These are phyloP conservation scores for Chenopodium quinoa DNA, from an alignment of 148 eudicot species.

Conservation along the genomic window DNA sequence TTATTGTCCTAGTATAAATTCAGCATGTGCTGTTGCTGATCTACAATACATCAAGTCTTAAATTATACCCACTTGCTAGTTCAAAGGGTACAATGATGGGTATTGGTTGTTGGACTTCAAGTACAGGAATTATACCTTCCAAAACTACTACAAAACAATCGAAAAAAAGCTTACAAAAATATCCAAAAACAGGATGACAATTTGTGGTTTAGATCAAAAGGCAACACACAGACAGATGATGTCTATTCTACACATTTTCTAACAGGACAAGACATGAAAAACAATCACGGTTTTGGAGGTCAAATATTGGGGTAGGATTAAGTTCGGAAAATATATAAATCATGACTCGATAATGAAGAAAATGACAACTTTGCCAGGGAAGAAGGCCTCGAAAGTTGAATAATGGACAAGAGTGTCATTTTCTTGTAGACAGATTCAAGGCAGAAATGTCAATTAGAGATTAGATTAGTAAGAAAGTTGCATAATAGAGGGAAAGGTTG, in stretches of 20 bases:
- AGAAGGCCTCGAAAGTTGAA: background rate
- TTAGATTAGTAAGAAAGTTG: background rate
- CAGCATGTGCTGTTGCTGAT: constrained; percentile 5
- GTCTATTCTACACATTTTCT: background rate
- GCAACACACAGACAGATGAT: constrained; percentile 1
- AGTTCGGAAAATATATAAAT: background rate
- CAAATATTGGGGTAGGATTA: background rate
- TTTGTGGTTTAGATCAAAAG: constrained; percentile 7
- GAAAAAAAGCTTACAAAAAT: background rate
- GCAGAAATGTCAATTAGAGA: background rate
- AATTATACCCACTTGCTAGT: background rate
- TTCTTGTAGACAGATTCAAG: background rate
- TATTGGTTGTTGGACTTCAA: constrained; percentile 11
- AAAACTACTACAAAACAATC: background rate
- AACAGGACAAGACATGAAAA: background rate
- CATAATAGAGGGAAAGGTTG: background rate
- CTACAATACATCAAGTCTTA: background rate
- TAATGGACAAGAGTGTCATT: background rate
- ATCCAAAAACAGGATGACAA: background rate
- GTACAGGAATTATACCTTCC: constrained; percentile 1
- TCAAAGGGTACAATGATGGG: constrained; percentile 6
- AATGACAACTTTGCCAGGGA: too few species aligned
- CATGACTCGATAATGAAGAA: background rate
- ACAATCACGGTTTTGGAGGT: background rate
- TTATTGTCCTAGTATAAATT: background rate